Evolutionary conservation across 2,329 filamentous ascomycete species (phyloP).

Genomic region (Alternaria burnsii): DNA sequence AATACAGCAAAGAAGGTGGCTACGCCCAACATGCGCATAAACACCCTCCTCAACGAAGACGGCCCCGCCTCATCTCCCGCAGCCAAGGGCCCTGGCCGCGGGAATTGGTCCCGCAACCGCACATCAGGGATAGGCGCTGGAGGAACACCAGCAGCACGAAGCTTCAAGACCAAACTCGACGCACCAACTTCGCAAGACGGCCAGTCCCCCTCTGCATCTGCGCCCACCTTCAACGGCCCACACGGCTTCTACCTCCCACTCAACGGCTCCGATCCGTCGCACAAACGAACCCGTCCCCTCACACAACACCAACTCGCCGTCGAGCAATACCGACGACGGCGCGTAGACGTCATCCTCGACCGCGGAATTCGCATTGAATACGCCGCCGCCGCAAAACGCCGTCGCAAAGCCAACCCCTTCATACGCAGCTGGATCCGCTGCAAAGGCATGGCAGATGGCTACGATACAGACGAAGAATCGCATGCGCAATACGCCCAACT

Average conservation of each 20-base stretch:
- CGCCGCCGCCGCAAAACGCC: constrained; percentile 67
- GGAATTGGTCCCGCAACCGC: constrained; percentile 58
- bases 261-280: constrained; percentile 57
- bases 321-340: constrained; percentile 77
- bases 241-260: constrained; percentile 60
- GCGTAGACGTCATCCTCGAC: constrained; percentile 83
- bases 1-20: constrained; percentile 47
- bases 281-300: constrained; percentile 72
- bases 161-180: constrained; percentile 49
- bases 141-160: constrained; percentile 31
- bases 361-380: constrained; percentile 75
- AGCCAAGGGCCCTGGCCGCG: constrained; percentile 57
- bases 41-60: constrained; percentile 59
- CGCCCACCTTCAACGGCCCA: constrained; percentile 59
- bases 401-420: constrained; percentile 72
- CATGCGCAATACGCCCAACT: constrained; percentile 46
- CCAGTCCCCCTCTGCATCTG: constrained; percentile 43
- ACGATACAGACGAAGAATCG: constrained; percentile 57
- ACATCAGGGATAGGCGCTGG: constrained; percentile 15
- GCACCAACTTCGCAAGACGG: constrained; percentile 43
- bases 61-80: constrained; percentile 42
- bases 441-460: constrained; percentile 56
- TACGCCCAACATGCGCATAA: constrained; percentile 58
- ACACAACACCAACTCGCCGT: constrained; percentile 85
- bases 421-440: constrained; percentile 72